A percentile compares a stretch with the other conserved stretches of the same genome.
phyloP scores from a whole-genome alignment of 306 rosid species.

The Cicer judaicum region DNA sequence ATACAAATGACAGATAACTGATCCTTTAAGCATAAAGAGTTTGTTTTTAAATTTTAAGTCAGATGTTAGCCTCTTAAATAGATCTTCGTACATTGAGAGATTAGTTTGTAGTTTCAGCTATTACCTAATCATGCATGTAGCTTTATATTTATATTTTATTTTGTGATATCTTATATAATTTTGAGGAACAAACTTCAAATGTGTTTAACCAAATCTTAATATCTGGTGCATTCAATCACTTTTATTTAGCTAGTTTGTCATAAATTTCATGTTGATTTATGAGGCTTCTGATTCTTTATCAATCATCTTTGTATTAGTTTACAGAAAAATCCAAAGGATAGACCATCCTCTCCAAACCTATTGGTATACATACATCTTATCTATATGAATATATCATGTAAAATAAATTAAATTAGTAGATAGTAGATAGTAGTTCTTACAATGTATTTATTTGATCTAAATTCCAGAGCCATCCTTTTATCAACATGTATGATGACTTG shows the following conservation, averaged over 20 bases:
- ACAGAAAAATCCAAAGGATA: constrained; percentile 70
- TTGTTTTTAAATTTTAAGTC: too few relatives aligned
- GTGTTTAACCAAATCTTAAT: constrained; percentile 7
- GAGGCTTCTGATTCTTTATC: constrained; percentile 48
- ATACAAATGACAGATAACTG: too few relatives aligned
- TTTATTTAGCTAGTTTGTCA: constrained; percentile 23
- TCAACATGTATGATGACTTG: constrained; percentile 66
- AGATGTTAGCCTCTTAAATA: too few relatives aligned
- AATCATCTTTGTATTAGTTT: constrained; percentile 55
- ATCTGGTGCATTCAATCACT: not conserved
- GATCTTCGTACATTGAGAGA: not conserved
- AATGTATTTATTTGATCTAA: constrained; percentile 34
- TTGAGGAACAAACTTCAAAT: not conserved
- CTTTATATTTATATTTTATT: not conserved
- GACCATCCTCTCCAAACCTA: constrained; percentile 76
- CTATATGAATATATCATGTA: constrained; percentile 27
- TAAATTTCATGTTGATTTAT: constrained; percentile 33
- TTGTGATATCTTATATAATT: constrained; percentile 4
- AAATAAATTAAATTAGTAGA: constrained; percentile 7
- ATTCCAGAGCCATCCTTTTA: constrained; percentile 79
- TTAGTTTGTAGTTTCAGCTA: not conserved
- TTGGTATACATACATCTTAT: constrained; percentile 59
- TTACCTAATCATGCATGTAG: not conserved
- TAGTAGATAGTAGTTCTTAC: constrained; percentile 46
- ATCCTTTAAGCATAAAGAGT: too few relatives aligned